A percentile compares a stretch with the other conserved stretches of the same genome.
Conservation (phyloP, 1,284 basidiomycete species). For the Sanghuangporus sanghuang region DNA sequence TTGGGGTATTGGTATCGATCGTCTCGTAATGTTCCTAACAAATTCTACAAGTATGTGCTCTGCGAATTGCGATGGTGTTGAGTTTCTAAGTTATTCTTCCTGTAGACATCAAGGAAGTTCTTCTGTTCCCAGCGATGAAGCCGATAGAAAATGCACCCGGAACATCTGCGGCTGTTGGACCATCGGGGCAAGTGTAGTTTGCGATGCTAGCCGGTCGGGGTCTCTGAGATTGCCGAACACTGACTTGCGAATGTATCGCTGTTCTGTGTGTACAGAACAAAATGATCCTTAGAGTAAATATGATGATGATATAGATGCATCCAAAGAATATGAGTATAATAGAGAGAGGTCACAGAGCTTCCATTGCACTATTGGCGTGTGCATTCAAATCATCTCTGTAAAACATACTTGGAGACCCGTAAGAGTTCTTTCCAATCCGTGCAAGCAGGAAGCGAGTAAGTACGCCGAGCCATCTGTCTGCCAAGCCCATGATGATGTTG, state of each 20-base stretch:
- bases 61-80: neutral
- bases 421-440: neutral
- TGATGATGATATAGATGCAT: no score
- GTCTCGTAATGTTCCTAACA: constrained; percentile 94
- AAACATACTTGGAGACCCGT: no score
- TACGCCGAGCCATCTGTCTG: neutral
- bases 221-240: no score
- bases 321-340: no score
- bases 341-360: no score
- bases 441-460: neutral
- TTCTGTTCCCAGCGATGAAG: constrained; percentile 90
- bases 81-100: constrained; percentile 19
- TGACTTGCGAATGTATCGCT: no score
- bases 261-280: neutral
- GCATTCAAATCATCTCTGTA: no score
- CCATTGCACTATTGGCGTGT: no score
- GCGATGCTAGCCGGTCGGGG: neutral
- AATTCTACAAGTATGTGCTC: constrained; percentile 74
- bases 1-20: constrained; percentile 93
- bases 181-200: constrained; percentile 24
- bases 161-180: constrained; percentile 19
- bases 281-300: neutral
- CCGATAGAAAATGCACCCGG: constrained; percentile 41
- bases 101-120: constrained; percentile 84
- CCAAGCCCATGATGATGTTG: neutral